Evolutionary conservation across 768 basidiomycete species (phyloP), one percentile per base, ranked within the genome.

Genomic region (Russula griseocarnosa): DNA sequence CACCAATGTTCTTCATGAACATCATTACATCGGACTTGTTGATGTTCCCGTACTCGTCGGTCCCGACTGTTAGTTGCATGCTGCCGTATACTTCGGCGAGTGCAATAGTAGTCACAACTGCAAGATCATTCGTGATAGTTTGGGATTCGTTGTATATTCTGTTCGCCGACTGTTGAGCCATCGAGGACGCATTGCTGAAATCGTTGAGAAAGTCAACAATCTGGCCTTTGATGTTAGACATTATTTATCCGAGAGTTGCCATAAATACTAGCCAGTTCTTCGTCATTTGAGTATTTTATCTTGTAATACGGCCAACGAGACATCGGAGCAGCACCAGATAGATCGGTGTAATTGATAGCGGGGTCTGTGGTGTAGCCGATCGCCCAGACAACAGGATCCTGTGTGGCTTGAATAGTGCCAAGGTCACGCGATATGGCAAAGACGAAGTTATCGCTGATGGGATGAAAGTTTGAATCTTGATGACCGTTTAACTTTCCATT

Each of bases 61-160:
- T 78, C 14, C 82, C 79, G 32, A 84, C 68, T 1, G 85, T 86
- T 57, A 85, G 76, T 60, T 87, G 85, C 20, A 75, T 79, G 6
- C 81, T 78, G 11, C 76, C 81, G 5, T 84, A 73, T 26, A 81
- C 77, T 69, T 86, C 83, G 52, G 83, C 73, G 55, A 83, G 74
- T 7, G 83, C 83, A 24, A 86, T 73, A 11, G 78, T 84, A 65
- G 14, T 73, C 75, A 24, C 83, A 11, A 73, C 75, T 28, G 82
- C 80, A 66, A 86, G 85, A 40, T 80, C 77, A 20, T 74, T 58
- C 0, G 83, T 84, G 49, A 84, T 79, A 47, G 73, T n/a, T n/a
- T n/a, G n/a, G 46, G 73, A 75, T 16, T 75, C 16, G 69, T 71
- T 2, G 84, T 80, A 64, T n/a, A 85, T 74, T 70, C 81, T 72